phyloP scores from a whole-genome alignment of 169 alveolate species.

The Plasmodium knowlesi region DNA sequence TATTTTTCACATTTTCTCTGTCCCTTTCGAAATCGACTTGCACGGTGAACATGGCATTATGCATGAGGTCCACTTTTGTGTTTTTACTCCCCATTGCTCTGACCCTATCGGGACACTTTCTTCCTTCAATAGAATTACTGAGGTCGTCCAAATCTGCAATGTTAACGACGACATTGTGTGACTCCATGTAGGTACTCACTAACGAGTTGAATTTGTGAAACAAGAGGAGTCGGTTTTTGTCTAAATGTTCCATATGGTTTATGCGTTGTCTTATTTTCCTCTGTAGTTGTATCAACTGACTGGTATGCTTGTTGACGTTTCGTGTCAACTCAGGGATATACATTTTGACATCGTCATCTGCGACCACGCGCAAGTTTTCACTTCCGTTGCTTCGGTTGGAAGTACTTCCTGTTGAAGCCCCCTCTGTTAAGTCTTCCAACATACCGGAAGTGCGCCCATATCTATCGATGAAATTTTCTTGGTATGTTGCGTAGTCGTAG shows the following conservation, averaged over 20 bases:
- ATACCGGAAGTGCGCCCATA: not conserved
- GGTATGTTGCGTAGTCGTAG: constrained; percentile 57
- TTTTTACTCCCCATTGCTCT: not conserved
- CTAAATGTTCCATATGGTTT: constrained; percentile 1
- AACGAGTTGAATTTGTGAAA: constrained; percentile 10
- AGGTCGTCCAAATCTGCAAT: not conserved
- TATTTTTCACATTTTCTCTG: not conserved
- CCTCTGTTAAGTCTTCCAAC: not conserved
- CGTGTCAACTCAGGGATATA: not conserved
- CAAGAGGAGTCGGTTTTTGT: not conserved
- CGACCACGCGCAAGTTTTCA: constrained; percentile 9
- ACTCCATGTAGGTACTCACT: constrained; percentile 29
- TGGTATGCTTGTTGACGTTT: constrained; percentile 35
- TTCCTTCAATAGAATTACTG: not conserved
- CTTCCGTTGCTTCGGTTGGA: not conserved
- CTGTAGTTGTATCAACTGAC: constrained; percentile 51
- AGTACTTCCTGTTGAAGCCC: not conserved
- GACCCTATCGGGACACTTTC: not conserved
- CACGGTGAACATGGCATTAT: constrained; percentile 48
- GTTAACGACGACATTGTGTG: constrained; percentile 30
- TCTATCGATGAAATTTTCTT: constrained; percentile 23
- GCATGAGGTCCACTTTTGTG: constrained; percentile 16
- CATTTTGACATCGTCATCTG: not conserved
- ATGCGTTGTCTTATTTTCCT: constrained; percentile 3
- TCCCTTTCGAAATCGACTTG: constrained; percentile 35